phyloP scores from a whole-genome alignment of 768 basidiomycete species.

The Hydnomerulius pinastri region DNA sequence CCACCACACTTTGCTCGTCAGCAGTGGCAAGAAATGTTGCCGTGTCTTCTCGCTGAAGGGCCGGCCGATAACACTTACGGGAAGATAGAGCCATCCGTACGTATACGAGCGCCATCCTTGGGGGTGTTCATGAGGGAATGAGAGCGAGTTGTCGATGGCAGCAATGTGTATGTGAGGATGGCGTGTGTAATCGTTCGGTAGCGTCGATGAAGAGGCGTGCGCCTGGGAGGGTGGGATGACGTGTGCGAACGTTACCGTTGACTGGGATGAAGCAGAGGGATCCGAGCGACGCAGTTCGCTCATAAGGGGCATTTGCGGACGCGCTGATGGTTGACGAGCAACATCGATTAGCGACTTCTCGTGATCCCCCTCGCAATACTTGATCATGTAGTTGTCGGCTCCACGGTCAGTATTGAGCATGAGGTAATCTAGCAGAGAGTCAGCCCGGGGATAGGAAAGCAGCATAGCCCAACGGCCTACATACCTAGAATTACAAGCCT shows the following conservation, averaged over 20 bases:
- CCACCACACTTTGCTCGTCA: constrained; percentile 90
- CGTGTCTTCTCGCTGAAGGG: constrained; percentile 86
- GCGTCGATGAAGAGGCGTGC: constrained; percentile 32
- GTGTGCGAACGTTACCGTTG: constrained; percentile 41
- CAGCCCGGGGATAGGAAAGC: background rate
- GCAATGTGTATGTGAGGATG: constrained; percentile 88
- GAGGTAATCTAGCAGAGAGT: constrained; percentile 62
- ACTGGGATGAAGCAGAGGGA: constrained; percentile 37
- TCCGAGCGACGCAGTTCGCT: constrained; percentile 62
- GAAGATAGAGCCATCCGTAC: constrained; percentile 87
- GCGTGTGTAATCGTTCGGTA: constrained; percentile 47
- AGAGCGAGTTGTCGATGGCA: constrained; percentile 91
- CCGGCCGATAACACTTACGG: constrained; percentile 80
- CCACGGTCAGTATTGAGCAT: constrained; percentile 91
- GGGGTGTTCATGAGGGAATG: constrained; percentile 91
- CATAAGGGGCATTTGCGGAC: constrained; percentile 72
- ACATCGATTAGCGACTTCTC: constrained; percentile 79
- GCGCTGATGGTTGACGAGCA: constrained; percentile 69
- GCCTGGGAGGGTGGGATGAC: constrained; percentile 39
- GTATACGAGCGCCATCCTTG: constrained; percentile 79
- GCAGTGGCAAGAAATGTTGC: constrained; percentile 75
- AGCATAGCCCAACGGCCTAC: no score
- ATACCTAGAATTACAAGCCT: constrained; percentile 84
- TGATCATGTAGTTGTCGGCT: constrained; percentile 92
- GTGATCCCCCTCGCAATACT: constrained; percentile 80